phyloP scores from a whole-genome alignment of 1,139 yeast genomes.

The Sugiyamaella pinicola region DNA sequence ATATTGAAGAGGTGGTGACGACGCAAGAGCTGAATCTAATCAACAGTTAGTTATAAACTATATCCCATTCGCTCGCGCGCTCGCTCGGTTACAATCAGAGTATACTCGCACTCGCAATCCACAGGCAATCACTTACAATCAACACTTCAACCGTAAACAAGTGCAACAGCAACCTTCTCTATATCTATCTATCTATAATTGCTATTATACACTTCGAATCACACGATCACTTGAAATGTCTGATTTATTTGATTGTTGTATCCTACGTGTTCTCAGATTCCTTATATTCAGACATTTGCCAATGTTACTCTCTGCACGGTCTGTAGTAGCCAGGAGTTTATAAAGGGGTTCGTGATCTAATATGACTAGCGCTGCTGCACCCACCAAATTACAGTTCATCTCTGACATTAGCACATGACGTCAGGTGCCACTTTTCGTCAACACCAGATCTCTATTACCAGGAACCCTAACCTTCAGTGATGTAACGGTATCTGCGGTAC shows the following conservation, averaged over 20 bases:
- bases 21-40: neutral
- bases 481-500: neutral
- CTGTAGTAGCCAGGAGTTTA: too few species aligned
- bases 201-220: too few species aligned
- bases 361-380: neutral
- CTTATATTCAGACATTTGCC: too few species aligned
- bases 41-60: too few species aligned
- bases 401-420: slow-evolving; percentile 2
- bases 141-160: neutral
- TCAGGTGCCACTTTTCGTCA: slow-evolving; percentile 10
- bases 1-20: neutral
- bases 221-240: too few species aligned
- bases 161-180: neutral
- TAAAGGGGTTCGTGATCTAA: too few species aligned
- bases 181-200: neutral
- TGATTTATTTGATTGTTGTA: too few species aligned
- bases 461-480: slow-evolving; percentile 5
- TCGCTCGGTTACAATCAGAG: too few species aligned
- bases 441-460: neutral
- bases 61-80: too few species aligned
- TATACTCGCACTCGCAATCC: too few species aligned
- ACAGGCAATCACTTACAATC: too few species aligned
- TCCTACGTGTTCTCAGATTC: neutral
- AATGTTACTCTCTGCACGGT: too few species aligned
- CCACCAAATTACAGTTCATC: neutral